Base-by-base conservation (phyloP, 2,329 filamentous ascomycete genomes). In the Cladosporium oxysporum region DNA sequence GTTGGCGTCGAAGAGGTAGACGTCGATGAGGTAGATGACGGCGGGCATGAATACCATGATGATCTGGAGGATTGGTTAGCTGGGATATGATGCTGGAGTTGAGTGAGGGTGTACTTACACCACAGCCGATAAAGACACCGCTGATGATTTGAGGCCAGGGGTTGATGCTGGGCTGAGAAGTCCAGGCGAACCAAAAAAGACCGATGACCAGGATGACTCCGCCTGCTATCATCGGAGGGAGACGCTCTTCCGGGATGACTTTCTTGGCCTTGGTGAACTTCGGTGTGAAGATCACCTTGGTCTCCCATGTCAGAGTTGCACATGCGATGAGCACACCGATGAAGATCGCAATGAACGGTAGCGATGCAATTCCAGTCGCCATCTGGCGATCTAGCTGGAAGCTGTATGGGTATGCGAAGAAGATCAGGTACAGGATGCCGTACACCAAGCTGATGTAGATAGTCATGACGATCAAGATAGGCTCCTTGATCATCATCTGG, bases 101-200 rank as follows among this genome's bases (percentile, higher is more conserved):
- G 26, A 5, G 26, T 23, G 41, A 28, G n/a, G 8, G 18, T 21
- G 14, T 1, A 52, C 62, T 65, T 59, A 65, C 62, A 23, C 62
- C 53, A 29, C 65, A 67, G 11, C 81, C 81, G 50, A 82, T 80
- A 10, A 77, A 77, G 6, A 78, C 73, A 5, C 79, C 78, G 78
- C 74, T 63, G 3, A 82, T 66, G 28, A 81, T 78, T 66, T 81
- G 80, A 12, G 79, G 77, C 77, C 78, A 81, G 2, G 72, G 66
- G 26, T 62, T 75, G 55, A 80, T 81, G 66, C 77, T 78, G 10
- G 75, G 76, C 58, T 81, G 76, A 1, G 79, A 82, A 0, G 84
- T 84, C 83, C 82, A 85, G 0, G 79, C 82, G 66, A 85, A 85
- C 82, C 81, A 83, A 68, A 85, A 84, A 28, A 86, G 73, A 0